Evolutionary conservation across 2,329 filamentous ascomycete species (phyloP), one percentile per base, ranked within the genome.

Genomic region (Neopestalotiopsis clavispora): DNA sequence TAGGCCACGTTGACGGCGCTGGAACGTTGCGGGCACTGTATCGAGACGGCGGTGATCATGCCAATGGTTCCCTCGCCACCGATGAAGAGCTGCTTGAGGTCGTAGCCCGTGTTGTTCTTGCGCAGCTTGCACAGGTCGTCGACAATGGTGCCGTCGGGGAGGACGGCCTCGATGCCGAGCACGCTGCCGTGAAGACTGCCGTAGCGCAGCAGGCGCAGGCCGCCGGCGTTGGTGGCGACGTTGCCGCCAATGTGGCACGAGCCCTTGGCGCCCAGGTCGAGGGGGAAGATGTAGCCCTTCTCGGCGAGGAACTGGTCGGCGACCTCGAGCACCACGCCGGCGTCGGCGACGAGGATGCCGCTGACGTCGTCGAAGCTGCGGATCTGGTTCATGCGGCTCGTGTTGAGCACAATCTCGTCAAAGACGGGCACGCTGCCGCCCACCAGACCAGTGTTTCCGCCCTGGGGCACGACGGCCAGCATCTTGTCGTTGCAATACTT

Each of bases 91-190:
- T 90, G 88, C 74, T 85, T 83, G 71, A 90, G 79, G 79, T 99
- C 97, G 81, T 98, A 99, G 34, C 96, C 96, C 1, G 96, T 99
- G 84, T 99, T 99, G 86, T 99, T 98, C 86, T 99, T 99, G 73
- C 96, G 90, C 69, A 99, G 85, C 69, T 89, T 95, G 74, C 90
- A 92, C 40, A 99, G 89, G 75, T 98, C 94, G 75, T 98, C 91
- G 60, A 99, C 87, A 74, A 99, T 88, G 6, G 94, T 98, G 67
- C 96, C 96, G 78, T 99, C 94, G 0, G 96, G 94, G 56, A 99
- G 85, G 9, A 99, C 97, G 23, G 92, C 96, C 83, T 99, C 95
- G 65, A 99, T 86, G 32, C 96, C 96, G 17, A 99, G 86, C 1
- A 98, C 94, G 68, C 87, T 98, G 28, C 96, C 96, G 81, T 99